Evolutionary conservation across 352 stramenopile genomes (phyloP).

Genomic region (Globisporangium splendens): DNA sequence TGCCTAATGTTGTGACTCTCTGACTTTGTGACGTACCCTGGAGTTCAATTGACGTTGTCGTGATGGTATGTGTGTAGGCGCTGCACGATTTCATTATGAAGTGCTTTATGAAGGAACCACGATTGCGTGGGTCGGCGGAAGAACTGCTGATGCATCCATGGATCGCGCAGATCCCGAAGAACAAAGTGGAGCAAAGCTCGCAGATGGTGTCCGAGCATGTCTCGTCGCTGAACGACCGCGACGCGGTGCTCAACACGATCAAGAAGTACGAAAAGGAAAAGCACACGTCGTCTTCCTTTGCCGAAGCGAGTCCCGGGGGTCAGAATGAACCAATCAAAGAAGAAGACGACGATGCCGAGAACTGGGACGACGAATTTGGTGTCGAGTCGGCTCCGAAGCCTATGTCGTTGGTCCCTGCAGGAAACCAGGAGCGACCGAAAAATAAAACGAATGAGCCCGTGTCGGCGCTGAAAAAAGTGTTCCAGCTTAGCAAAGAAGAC

Average conservation of each 20-base stretch:
- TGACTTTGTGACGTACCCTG: too few species aligned
- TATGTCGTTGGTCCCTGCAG: conserved; percentile 15
- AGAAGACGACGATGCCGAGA: conserved; percentile 51
- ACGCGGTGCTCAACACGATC: conserved; percentile 84
- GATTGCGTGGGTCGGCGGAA: conserved; percentile 69
- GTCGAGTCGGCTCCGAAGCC: conserved; percentile 40
- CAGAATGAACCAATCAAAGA: conserved; percentile 12
- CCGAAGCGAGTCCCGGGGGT: conserved; percentile 2
- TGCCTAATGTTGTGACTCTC: too few species aligned
- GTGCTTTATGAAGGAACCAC: conserved; percentile 91
- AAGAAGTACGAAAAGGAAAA: conserved; percentile 72
- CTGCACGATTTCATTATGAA: conserved; percentile 92
- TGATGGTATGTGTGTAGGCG: conserved; percentile 28
- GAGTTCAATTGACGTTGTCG: neutral
- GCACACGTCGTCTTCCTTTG: conserved; percentile 9
- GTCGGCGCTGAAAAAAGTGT: conserved; percentile 27
- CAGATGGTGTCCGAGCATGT: conserved; percentile 76
- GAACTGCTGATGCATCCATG: conserved; percentile 89
- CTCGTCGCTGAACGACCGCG: conserved; percentile 69
- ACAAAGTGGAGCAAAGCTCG: conserved; percentile 86
- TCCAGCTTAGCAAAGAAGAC: conserved; percentile 79
- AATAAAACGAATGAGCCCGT: conserved; percentile 5
- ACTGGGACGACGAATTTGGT: conserved; percentile 85
- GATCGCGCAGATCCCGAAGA: conserved; percentile 87
- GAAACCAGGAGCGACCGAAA: conserved; percentile 1